A percentile compares a stretch with the other conserved stretches of the same genome.
These are phyloP conservation scores for Trichoderma oligosporum DNA, from an alignment of 2,329 filamentous ascomycete genomes.

Conservation along the genomic window DNA sequence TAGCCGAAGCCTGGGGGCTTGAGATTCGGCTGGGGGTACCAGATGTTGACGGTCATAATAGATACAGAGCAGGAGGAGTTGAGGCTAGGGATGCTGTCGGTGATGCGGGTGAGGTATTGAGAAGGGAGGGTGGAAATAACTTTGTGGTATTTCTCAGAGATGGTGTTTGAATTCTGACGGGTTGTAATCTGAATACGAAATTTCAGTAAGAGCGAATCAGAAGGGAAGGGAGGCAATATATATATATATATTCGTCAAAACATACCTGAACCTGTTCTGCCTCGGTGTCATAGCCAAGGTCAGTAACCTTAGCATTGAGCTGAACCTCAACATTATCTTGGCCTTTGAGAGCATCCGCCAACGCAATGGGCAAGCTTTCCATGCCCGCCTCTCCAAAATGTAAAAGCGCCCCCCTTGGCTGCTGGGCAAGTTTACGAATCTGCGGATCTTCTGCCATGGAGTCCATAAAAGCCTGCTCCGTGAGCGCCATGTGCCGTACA, in stretches of 20 bases:
- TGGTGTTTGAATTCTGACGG: constrained; percentile 4
- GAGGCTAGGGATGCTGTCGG: constrained; percentile 46
- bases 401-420: constrained; percentile 32
- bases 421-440: constrained; percentile 32
- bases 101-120: constrained; percentile 40
- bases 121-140: constrained; percentile 63
- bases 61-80: constrained; percentile 62
- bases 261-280: constrained; percentile 43
- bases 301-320: constrained; percentile 45
- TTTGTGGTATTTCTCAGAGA: constrained; percentile 45
- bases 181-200: constrained; percentile 22
- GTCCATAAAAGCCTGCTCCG: constrained; percentile 31
- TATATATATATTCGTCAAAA: background rate
- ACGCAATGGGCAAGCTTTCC: constrained; percentile 52
- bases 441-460: constrained; percentile 29
- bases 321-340: constrained; percentile 60
- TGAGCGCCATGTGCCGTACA: constrained; percentile 39
- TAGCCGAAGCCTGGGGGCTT: constrained; percentile 79
- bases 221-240: background rate
- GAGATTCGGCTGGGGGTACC: constrained; percentile 64
- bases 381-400: constrained; percentile 55
- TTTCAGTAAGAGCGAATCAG: background rate
- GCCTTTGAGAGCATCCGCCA: constrained; percentile 48
- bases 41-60: constrained; percentile 91
- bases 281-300: constrained; percentile 40